Base-by-base conservation (phyloP, 148 eudicot species). In the Nepenthes mirabilis region DNA sequence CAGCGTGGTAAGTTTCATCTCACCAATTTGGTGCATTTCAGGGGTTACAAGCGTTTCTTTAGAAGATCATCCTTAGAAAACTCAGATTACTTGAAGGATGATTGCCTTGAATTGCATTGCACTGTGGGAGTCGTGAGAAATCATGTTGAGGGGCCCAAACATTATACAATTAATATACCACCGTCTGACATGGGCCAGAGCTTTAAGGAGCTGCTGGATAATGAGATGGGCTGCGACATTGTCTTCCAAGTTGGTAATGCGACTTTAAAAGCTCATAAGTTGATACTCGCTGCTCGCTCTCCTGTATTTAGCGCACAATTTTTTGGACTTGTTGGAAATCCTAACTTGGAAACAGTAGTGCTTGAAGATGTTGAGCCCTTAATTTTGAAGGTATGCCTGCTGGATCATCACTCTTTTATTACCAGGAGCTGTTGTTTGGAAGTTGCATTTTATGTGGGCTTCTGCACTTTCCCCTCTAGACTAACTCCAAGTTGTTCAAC, bases 271-370 rank as follows among this genome's bases (percentile, higher is more conserved):
- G 97, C 94, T 59, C 97, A 89, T 75, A 89, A 89, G 68, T 62
- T 86, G 80, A 78, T 89, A 57, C 94, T 89, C 64, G 94, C 90
- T 64, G 87, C 97, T 52, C 85, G 94, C 55, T 86, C 97, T 63
- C 97, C 97, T 74, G 94, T 90, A n/a, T 90, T 86, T 63, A 81
- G 75, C 78, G 94, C 97, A 35, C 97, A 86, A 70, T 90, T 90
- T 70, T 90, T 68, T 73, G 94, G 94, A 50, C 88, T 80, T 67
- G 58, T 85, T 64, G 94, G 97, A 52, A 68, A 89, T 61, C 76
- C 83, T 1, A 70, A 82, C 52, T 71, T 69, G 77, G 82, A 81
- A 23, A 68, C 73, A 56, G 97, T 86, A 71, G 79, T 68, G 40
- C 59, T 86, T 55, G 75, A 76, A 68, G 97, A 89, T 72, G 64